A percentile compares a stretch with the other conserved stretches of the same genome.
Evolutionary conservation across 75 land plant genomes (phyloP).

Genomic region (Selaginella tamariscina): DNA sequence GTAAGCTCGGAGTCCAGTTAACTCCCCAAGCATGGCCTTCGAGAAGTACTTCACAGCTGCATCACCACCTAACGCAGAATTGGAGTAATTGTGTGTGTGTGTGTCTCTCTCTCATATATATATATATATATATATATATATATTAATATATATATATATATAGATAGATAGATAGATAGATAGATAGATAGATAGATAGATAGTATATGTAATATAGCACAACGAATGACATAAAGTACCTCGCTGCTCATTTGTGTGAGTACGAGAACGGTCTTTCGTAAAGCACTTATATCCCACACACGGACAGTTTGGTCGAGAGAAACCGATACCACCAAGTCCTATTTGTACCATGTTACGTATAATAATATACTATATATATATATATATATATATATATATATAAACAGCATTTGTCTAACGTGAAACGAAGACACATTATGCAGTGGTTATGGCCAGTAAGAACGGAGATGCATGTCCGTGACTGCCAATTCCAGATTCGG

Average conservation of each 20-base stretch:
- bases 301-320: constrained; percentile 57
- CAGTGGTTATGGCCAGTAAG: constrained; percentile 72
- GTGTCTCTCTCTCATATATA: too few species aligned
- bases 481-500: constrained; percentile 77
- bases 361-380: too few species aligned
- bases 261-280: constrained; percentile 45
- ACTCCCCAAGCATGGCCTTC: constrained; percentile 59
- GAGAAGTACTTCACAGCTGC: constrained; percentile 56
- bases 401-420: too few species aligned
- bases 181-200: too few species aligned
- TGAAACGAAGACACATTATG: constrained; percentile 78
- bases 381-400: too few species aligned
- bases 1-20: constrained; percentile 68
- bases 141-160: too few species aligned
- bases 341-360: too few species aligned
- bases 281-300: constrained; percentile 57
- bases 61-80: too few species aligned
- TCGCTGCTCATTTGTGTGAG: constrained; percentile 58
- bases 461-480: constrained; percentile 57
- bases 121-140: too few species aligned
- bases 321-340: constrained; percentile 49
- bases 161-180: too few species aligned
- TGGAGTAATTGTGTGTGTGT: too few species aligned
- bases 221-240: constrained; percentile 66
- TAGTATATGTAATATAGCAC: too few species aligned